Evolutionary conservation across 345 rosid species (phyloP).

Genomic region (Triadica sebifera): DNA sequence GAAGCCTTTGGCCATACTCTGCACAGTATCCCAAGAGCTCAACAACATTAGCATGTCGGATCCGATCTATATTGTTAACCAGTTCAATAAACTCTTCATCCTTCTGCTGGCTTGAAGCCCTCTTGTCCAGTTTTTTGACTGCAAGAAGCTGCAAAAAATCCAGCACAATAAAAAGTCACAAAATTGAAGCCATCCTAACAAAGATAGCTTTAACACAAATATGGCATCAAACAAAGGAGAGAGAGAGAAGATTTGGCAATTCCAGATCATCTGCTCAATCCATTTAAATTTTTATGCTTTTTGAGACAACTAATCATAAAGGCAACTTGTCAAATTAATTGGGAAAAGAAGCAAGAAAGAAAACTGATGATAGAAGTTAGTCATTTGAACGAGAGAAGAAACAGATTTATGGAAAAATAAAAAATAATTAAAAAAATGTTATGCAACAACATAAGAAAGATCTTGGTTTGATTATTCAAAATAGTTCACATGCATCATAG

Average conservation of each 20-base stretch:
- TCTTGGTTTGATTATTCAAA: neutral
- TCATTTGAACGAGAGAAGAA: neutral
- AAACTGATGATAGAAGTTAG: neutral
- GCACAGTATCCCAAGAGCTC: conserved; percentile 94
- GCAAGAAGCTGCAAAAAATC: conserved; percentile 62
- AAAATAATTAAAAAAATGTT: neutral
- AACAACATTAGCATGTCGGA: conserved; percentile 81
- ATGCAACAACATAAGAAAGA: neutral
- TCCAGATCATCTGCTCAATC: neutral
- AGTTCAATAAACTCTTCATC: conserved; percentile 79
- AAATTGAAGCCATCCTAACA: conserved; percentile 1
- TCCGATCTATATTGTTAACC: conserved; percentile 70
- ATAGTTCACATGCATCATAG: neutral
- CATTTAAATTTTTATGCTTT: neutral
- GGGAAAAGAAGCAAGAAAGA: conserved; percentile 5
- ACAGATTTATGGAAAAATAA: neutral
- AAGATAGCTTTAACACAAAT: neutral
- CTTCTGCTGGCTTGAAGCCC: conserved; percentile 57
- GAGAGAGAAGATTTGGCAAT: neutral
- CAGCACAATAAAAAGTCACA: conserved; percentile 18
- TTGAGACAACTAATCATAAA: neutral
- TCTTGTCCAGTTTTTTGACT: conserved; percentile 86
- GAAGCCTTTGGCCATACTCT: conserved; percentile 90
- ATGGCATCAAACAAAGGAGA: neutral
- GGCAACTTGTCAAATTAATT: neutral